Conservation (phyloP, 1,284 basidiomycete species). For the Fomes fomentarius region DNA sequence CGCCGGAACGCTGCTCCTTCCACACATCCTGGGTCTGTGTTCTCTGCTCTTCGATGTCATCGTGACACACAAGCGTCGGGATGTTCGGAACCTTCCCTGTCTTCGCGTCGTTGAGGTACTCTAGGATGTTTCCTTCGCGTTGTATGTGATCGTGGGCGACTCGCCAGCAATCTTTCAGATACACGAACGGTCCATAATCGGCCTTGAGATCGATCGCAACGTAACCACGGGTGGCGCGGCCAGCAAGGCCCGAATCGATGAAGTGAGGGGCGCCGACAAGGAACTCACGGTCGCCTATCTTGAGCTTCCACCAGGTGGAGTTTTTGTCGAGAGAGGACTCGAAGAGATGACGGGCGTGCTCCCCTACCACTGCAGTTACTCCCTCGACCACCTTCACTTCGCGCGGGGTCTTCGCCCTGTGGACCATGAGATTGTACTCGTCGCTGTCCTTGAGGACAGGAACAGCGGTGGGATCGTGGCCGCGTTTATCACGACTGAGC, state of each 20-base stretch:
- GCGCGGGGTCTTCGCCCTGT: no score
- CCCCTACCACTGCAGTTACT: no score
- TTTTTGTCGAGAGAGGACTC: no score
- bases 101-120: conserved; percentile 5
- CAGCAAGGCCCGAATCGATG: background rate
- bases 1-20: background rate
- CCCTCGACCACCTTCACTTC: no score
- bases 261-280: conserved; percentile 8
- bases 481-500: no score
- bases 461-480: no score
- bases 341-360: no score
- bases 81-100: background rate
- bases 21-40: conserved; percentile 2
- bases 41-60: conserved; percentile 1
- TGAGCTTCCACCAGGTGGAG: no score
- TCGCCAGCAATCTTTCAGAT: conserved; percentile 14
- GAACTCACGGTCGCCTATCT: background rate
- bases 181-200: background rate
- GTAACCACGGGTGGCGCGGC: conserved; percentile 12
- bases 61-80: conserved; percentile 11
- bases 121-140: conserved; percentile 4
- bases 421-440: no score
- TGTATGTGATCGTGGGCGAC: background rate
- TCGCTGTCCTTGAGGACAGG: no score
- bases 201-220: conserved; percentile 5